Base-by-base conservation (phyloP, 1,139 yeast genomes). In the Pichiaceae sp. region DNA sequence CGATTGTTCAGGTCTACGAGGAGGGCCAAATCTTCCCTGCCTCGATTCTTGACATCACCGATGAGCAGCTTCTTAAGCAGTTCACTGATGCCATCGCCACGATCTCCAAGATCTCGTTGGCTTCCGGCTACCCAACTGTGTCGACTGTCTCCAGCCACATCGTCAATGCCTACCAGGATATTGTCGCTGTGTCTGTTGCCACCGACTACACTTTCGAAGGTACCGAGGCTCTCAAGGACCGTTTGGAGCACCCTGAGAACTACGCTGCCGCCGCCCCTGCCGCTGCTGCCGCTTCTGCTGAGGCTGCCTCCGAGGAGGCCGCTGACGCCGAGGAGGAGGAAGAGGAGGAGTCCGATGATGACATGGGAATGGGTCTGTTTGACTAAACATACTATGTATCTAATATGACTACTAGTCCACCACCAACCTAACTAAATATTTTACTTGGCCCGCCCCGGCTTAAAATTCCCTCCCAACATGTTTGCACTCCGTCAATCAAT, bases 231-330 rank as follows among this genome's bases (percentile, higher is more conserved):
- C 79, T 93, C 75, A 86, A 86, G 83, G 98, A 91, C 83, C 85
- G 97, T 75, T 76, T 91, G 63, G 97, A 96, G 72, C 91, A 91
- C 85, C 98, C 98, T 67, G 96, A 94, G 59, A 96, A 96, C 69
- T 94, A 94, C 68, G 97, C 97, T 63, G 83, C 96, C 60, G 89
- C 93, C 69, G 94, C 96, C 54, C 87, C 94, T 62, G 83, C 68
- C 60, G 81, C 89, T 57, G 75, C 80, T 57, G 80, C 82, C 55
- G 77, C 79, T 82, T 73, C 44, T 87, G 70, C 47, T 89, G 72
- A 47, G 84, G 77, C 46, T 83, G 74, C 46, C 89, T 68, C 47
- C 94, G 70, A 57, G 94, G 75, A 52, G 4, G 32, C 30, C 18
- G 82, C 73, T 44, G 89, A 70, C 47, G 89, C 72, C 46, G 85